Conservation (phyloP, 257 asterid genomes). For the Solanum tarapatanum region DNA sequence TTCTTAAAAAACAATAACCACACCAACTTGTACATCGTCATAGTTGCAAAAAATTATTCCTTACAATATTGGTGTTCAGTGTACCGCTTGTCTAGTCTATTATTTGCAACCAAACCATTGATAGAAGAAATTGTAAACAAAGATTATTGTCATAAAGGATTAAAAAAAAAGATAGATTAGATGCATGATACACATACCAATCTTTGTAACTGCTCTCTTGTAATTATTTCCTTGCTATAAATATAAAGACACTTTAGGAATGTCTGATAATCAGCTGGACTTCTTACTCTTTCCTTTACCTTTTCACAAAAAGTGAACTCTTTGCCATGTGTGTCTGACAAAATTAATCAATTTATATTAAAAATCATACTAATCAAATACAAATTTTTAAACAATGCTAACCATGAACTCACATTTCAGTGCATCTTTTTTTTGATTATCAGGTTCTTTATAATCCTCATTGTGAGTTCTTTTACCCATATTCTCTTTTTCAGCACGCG, state of each 20-base stretch:
- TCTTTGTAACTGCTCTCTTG: constrained; percentile 68
- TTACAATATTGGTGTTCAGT: background rate
- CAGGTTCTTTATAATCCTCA: constrained; percentile 53
- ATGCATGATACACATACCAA: constrained; percentile 44
- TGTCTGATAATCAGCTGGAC: constrained; percentile 82
- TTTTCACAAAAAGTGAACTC: constrained; percentile 85
- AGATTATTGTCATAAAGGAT: background rate
- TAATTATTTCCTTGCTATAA: constrained; percentile 81
- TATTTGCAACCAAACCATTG: background rate
- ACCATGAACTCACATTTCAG: constrained; percentile 54
- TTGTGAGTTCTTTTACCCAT: background rate
- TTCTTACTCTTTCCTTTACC: constrained; percentile 73
- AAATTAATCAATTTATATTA: constrained; percentile 9
- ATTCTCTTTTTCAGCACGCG: background rate
- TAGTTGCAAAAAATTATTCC: background rate
- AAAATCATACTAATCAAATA: background rate
- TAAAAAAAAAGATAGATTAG: background rate
- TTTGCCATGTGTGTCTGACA: constrained; percentile 51
- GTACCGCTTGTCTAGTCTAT: background rate
- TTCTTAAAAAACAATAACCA: background rate
- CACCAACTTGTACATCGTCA: background rate
- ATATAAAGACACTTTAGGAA: constrained; percentile 91
- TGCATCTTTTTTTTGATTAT: constrained; percentile 50
- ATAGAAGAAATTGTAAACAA: background rate
- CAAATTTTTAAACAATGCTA: background rate